Evolutionary conservation across 257 asterid genomes (phyloP), one percentile per base, ranked within the genome.

Genomic region (Gentiana macrophylla): DNA sequence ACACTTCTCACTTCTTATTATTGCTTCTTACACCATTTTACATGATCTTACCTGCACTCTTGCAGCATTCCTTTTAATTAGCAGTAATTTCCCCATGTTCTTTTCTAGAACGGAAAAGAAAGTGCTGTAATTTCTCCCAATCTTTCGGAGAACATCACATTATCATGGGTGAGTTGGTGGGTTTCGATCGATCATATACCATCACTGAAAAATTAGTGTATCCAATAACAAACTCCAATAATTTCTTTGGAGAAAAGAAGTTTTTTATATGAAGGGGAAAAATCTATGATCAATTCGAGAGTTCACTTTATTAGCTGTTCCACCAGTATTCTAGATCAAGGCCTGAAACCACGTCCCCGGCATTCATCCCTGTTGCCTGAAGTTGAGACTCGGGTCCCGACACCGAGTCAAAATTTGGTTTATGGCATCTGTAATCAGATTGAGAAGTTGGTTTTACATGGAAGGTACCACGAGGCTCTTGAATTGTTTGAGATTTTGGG

Each of bases 401-500:
- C 47, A 7, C 46, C 8, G 45, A 61, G n/a, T 49, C 50, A 12
- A 35, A 60, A 59, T 68, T 57, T 47, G 46, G 56, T 53, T 53
- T 66, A 76, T 34, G 81, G 77, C 8, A 63, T 82, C 56, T 80
- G 83, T 68, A 77, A 62, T 58, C 86, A 80, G 71, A 86, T 90
- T 7, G 95, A 82, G 74, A 90, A 82, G 61, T 55, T 82, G 68
- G 96, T 80, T 47, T 61, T 67, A 55, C 84, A 80, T 62, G 79
- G 77, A 57, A 79, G 77, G 80, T 74, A 75, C 49, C 58, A 12
- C 4, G 95, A 82, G 53, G 97, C 94, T 47, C 83, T 89, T 36
- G 95, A 86, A 58, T 52, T 82, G 73, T 82, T 89, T 65, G 91
- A 89, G 67, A 71, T 86, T 66, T 70, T 86, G 76, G 90, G 75